Conservation (phyloP, 106 monocot genomes). For the Xerophyta viscosa region DNA sequence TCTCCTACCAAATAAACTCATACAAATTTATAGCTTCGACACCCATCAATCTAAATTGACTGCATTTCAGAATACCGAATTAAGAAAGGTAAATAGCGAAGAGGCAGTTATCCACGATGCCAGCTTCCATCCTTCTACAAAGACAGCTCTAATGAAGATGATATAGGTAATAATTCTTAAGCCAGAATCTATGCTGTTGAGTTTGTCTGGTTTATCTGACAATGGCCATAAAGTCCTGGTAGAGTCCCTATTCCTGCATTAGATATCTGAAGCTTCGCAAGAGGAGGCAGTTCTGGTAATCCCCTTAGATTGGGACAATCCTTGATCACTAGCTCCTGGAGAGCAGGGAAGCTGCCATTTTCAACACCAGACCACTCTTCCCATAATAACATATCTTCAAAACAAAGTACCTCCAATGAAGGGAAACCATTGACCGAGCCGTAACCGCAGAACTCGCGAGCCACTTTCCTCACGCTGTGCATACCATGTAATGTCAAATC, state of each 20-base stretch:
- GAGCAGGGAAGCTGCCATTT: not conserved
- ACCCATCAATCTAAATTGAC: too few relatives aligned
- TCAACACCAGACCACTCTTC: not conserved
- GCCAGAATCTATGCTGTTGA: not conserved
- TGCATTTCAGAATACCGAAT: too few relatives aligned
- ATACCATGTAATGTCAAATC: not conserved
- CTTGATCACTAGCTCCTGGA: not conserved
- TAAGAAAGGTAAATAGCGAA: too few relatives aligned
- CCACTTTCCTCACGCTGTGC: not conserved
- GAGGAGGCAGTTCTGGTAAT: conserved; percentile 4
- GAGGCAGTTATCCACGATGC: too few relatives aligned
- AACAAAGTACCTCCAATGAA: not conserved
- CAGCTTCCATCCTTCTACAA: too few relatives aligned
- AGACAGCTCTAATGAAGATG: too few relatives aligned
- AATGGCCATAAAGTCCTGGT: not conserved
- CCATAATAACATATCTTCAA: not conserved
- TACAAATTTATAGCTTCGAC: too few relatives aligned
- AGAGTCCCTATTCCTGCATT: not conserved
- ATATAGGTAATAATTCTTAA: too few relatives aligned
- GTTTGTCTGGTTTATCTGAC: not conserved
- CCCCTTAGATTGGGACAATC: conserved; percentile 3
- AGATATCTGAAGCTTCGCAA: not conserved
- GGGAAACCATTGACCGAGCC: conserved; percentile 1
- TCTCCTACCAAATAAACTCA: too few relatives aligned
- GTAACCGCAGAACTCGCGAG: not conserved